Evolutionary conservation across 371 early-diverging fungal species (phyloP).

Genomic region (Haplosporangium sp.): DNA sequence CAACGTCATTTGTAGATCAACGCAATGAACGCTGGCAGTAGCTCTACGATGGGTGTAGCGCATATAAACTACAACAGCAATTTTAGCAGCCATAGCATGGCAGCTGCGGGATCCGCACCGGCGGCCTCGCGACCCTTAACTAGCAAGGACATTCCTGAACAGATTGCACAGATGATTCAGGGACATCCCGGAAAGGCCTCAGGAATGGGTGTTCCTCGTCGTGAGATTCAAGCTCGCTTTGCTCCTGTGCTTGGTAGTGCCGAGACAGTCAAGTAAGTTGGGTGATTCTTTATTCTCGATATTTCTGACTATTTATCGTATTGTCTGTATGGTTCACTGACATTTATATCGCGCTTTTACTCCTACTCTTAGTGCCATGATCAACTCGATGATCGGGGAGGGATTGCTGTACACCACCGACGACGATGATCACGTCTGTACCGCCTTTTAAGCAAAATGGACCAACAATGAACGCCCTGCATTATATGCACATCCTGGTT

Average conservation of each 20-base stretch:
- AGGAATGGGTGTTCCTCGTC: slow-evolving; percentile 27
- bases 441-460: background rate
- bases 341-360: background rate
- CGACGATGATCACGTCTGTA: slow-evolving; percentile 32
- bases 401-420: slow-evolving; percentile 26
- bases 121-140: background rate
- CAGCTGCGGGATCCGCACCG: background rate
- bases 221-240: slow-evolving; percentile 15
- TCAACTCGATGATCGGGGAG: slow-evolving; percentile 12
- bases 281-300: background rate
- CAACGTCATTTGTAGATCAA: no score
- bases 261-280: slow-evolving; percentile 28
- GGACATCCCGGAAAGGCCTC: slow-evolving; percentile 2
- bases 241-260: slow-evolving; percentile 10
- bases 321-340: background rate
- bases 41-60: no score
- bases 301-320: background rate
- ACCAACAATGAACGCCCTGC: no score
- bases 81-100: slow-evolving; percentile 3
- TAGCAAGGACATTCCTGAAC: slow-evolving; percentile 1
- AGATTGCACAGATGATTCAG: slow-evolving; percentile 14
- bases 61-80: slow-evolving; percentile 4
- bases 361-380: slow-evolving; percentile 2
- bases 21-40: no score
- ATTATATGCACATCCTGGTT: no score